Evolutionary conservation across 768 basidiomycete species (phyloP).

Genomic region (Russula earlei): DNA sequence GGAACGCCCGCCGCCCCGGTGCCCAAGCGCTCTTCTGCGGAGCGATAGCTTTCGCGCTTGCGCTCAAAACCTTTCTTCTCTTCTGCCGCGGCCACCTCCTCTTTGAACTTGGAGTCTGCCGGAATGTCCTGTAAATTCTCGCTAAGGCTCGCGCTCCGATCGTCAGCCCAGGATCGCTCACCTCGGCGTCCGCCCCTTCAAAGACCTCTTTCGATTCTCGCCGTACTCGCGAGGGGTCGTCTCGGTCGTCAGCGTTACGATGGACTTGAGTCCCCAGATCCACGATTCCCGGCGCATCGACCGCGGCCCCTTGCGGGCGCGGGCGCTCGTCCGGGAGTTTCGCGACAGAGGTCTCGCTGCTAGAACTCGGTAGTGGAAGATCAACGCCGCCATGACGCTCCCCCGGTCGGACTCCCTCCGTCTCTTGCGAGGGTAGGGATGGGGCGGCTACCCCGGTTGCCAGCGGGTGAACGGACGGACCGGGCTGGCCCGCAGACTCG

Average conservation of each 20-base stretch:
- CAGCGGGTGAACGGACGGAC: not conserved
- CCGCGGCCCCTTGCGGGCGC: too few species aligned
- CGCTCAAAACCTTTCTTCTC: not conserved
- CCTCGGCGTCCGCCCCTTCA: not conserved
- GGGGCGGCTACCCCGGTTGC: not conserved
- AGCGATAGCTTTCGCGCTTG: not conserved
- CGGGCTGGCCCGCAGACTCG: not conserved
- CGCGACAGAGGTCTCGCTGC: constrained; percentile 36
- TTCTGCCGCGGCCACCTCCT: not conserved
- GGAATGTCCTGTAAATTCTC: not conserved
- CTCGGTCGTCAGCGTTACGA: not conserved
- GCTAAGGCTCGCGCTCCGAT: not conserved
- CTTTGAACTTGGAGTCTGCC: not conserved
- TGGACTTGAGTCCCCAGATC: not conserved
- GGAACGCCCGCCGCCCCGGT: not conserved
- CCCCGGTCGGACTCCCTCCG: constrained; percentile 25
- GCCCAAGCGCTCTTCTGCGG: not conserved
- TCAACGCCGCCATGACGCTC: constrained; percentile 35
- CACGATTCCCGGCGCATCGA: too few species aligned
- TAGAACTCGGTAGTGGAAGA: constrained; percentile 38
- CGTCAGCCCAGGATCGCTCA: not conserved
- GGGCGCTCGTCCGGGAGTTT: constrained; percentile 41
- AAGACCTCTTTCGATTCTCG: not conserved
- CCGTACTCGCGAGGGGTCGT: not conserved
- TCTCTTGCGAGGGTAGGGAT: constrained; percentile 30